Evolutionary conservation across 2,329 filamentous ascomycete species (phyloP).

Genomic region (Colletotrichum ledebouriae): DNA sequence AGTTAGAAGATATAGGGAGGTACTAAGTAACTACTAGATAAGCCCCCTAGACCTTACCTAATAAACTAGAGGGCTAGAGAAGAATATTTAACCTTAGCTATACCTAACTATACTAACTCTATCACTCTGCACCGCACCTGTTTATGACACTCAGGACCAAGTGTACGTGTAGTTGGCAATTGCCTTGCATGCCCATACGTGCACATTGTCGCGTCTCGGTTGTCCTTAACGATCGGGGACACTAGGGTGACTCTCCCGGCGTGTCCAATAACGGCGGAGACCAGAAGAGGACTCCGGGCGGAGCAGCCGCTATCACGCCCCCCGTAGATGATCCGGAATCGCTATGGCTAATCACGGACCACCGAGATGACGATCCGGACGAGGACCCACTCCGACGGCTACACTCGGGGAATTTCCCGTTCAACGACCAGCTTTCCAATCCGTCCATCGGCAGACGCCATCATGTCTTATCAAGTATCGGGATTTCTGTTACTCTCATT

Average conservation of each 20-base stretch:
- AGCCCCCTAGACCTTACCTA: no score
- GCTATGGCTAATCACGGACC: neutral
- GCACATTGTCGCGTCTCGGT: constrained; percentile 9
- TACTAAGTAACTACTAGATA: no score
- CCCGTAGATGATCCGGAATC: constrained; percentile 8
- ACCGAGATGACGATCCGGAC: neutral
- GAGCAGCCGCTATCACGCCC: neutral
- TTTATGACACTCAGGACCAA: no score
- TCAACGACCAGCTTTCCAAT: neutral
- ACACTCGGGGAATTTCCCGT: constrained; percentile 14
- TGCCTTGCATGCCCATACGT: neutral
- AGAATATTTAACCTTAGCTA: no score
- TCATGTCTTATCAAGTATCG: constrained; percentile 35
- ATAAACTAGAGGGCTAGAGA: no score
- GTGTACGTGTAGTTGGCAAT: neutral
- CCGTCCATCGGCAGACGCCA: neutral
- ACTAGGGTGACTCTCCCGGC: neutral
- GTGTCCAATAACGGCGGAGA: no score
- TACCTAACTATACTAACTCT: no score
- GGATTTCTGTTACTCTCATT: constrained; percentile 2
- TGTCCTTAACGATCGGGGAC: constrained; percentile 17
- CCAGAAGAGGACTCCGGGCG: no score
- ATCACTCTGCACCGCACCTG: no score
- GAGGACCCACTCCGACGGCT: constrained; percentile 40
- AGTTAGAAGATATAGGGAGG: no score